Evolutionary conservation across 225 moss, liverwort and hornwort genomes (phyloP).

Genomic region (Pseudisothecium myosuroides): DNA sequence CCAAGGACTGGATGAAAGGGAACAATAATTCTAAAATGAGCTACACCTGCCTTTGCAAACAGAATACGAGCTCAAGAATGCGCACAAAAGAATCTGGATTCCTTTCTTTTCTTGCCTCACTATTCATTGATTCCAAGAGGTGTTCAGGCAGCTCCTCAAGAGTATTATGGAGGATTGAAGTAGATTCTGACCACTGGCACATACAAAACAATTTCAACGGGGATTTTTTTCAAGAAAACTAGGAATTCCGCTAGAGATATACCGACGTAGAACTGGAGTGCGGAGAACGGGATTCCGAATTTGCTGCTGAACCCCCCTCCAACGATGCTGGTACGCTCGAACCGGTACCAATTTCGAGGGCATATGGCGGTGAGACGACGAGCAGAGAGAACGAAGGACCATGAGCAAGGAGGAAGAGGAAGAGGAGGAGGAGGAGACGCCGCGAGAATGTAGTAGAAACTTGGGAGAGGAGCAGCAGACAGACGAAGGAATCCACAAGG

Average conservation of each 20-base stretch:
- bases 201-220: not conserved
- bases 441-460: slow-evolving; percentile 15
- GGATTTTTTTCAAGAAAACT: not conserved
- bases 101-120: not conserved
- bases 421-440: slow-evolving; percentile 13
- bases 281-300: not conserved
- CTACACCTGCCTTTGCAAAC: not conserved
- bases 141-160: not conserved
- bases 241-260: not conserved
- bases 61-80: not conserved
- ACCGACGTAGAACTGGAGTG: slow-evolving; percentile 11
- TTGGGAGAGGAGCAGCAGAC: slow-evolving; percentile 26
- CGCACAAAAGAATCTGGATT: not conserved
- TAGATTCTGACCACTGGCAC: not conserved
- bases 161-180: not conserved
- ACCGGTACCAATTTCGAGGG: not conserved
- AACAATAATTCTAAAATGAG: not conserved
- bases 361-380: not conserved
- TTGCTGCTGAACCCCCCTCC: not conserved
- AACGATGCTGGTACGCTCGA: not conserved
- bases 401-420: slow-evolving; percentile 6
- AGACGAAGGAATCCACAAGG: slow-evolving; percentile 20
- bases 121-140: not conserved
- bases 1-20: not conserved
- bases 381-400: slow-evolving; percentile 16